Evolutionary conservation across 441 rosid species (phyloP).

Genomic region (Adansonia rubrostipa): DNA sequence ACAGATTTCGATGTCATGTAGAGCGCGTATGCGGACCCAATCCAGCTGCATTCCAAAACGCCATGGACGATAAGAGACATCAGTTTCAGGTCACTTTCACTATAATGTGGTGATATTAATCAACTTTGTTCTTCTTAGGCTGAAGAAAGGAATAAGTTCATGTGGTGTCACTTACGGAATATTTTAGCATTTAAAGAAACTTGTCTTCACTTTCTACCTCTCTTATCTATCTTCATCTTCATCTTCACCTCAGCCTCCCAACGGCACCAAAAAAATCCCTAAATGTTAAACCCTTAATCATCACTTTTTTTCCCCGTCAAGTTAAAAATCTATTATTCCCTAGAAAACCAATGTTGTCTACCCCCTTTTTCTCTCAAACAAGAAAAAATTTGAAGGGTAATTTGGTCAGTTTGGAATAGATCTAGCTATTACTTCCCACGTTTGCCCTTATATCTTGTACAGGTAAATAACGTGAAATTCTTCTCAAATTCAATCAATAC

Average conservation of each 20-base stretch:
- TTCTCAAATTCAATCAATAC: not conserved
- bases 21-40: not conserved
- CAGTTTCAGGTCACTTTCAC: conserved; percentile 37
- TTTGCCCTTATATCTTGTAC: not conserved
- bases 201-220: conserved; percentile 8
- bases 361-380: not conserved
- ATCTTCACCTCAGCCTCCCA: conserved; percentile 16
- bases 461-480: not conserved
- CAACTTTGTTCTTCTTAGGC: conserved; percentile 14
- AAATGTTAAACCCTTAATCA: not conserved
- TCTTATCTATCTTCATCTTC: conserved; percentile 20
- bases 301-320: not conserved
- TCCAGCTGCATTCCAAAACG: conserved; percentile 19
- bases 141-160: conserved; percentile 8
- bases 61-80: not conserved
- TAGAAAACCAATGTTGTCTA: not conserved
- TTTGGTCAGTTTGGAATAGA: not conserved
- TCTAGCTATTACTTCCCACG: no score
- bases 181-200: conserved; percentile 37
- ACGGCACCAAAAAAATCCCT: not conserved
- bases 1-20: conserved; percentile 5
- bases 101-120: conserved; percentile 4
- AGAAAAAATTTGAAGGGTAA: not conserved
- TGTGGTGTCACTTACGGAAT: conserved; percentile 32
- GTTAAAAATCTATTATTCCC: not conserved